Conservation (phyloP, 2,329 filamentous ascomycete genomes). For the Ophiostoma novo-ulmi region DNA sequence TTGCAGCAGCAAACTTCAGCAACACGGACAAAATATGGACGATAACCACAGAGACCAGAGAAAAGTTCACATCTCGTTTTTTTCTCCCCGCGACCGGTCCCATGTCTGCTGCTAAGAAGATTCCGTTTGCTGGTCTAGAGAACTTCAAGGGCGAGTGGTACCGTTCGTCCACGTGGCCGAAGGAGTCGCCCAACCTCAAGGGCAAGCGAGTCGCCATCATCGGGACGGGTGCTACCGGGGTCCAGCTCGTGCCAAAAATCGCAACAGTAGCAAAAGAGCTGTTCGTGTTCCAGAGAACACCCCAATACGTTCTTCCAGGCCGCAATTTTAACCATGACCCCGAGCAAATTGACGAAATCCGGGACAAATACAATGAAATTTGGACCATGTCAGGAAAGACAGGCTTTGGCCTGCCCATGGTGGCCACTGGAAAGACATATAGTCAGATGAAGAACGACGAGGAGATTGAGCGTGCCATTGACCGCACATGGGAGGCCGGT, state of each 20-base stretch:
- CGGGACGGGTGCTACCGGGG: slow-evolving; percentile 71
- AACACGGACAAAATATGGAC: background rate
- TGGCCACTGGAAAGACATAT: slow-evolving; percentile 9
- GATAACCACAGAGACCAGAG: slow-evolving; percentile 23
- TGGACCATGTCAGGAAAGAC: background rate
- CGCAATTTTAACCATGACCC: slow-evolving; percentile 22
- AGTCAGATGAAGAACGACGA: background rate
- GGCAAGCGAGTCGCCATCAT: slow-evolving; percentile 67
- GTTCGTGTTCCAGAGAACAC: slow-evolving; percentile 76
- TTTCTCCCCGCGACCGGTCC: slow-evolving; percentile 58
- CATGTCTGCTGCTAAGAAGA: slow-evolving; percentile 59
- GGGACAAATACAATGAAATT: slow-evolving; percentile 13
- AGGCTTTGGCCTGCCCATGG: slow-evolving; percentile 19
- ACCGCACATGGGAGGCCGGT: slow-evolving; percentile 21
- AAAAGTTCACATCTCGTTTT: slow-evolving; percentile 45
- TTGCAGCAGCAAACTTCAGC: background rate
- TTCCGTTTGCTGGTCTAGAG: slow-evolving; percentile 60
- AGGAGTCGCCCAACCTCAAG: slow-evolving; percentile 56
- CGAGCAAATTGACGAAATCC: slow-evolving; percentile 9
- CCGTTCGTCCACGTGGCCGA: slow-evolving; percentile 53
- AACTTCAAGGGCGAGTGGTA: slow-evolving; percentile 52
- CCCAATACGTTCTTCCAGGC: slow-evolving; percentile 57
- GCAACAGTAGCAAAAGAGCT: slow-evolving; percentile 59
- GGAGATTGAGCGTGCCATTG: slow-evolving; percentile 11
- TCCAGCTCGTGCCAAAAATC: slow-evolving; percentile 68